These are phyloP conservation scores for Moringa oleifera DNA, from an alignment of 345 rosid species.

Conservation along the genomic window DNA sequence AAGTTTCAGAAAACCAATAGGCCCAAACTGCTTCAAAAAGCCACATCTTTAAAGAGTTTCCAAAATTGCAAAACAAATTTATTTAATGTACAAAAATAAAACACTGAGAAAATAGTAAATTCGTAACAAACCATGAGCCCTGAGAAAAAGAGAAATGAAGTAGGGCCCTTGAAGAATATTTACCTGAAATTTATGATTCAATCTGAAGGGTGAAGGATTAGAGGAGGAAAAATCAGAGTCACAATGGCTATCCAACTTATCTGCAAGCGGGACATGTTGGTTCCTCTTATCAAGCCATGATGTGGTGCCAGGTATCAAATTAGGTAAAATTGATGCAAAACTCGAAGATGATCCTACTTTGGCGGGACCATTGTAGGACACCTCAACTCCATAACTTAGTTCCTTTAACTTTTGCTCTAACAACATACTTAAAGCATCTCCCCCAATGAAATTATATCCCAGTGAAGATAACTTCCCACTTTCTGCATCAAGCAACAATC, in stretches of 20 bases:
- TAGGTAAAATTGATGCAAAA: constrained; percentile 27
- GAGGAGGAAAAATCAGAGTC: constrained; percentile 24
- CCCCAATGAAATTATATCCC: constrained; percentile 59
- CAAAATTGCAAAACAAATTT: neutral
- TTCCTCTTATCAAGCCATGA: neutral
- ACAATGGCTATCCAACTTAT: constrained; percentile 17
- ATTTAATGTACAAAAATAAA: neutral
- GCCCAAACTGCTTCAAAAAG: neutral
- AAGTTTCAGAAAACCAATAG: no score
- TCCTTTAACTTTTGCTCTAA: constrained; percentile 86
- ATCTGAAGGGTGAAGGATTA: constrained; percentile 19
- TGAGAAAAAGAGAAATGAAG: neutral
- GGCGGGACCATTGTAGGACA: constrained; percentile 40
- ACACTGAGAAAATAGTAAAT: no score
- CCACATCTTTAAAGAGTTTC: neutral
- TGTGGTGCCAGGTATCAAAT: constrained; percentile 10
- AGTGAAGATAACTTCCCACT: constrained; percentile 40
- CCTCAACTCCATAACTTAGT: constrained; percentile 49
- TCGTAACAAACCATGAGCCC: neutral
- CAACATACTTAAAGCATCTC: constrained; percentile 75
- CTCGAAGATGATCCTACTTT: constrained; percentile 26
- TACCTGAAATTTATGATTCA: constrained; percentile 49
- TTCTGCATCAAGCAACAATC: constrained; percentile 43
- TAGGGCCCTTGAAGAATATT: neutral
- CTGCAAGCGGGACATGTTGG: constrained; percentile 3